Base-by-base conservation (phyloP, 1,139 yeast genomes). In the Nakaseomyces delphensis region DNA sequence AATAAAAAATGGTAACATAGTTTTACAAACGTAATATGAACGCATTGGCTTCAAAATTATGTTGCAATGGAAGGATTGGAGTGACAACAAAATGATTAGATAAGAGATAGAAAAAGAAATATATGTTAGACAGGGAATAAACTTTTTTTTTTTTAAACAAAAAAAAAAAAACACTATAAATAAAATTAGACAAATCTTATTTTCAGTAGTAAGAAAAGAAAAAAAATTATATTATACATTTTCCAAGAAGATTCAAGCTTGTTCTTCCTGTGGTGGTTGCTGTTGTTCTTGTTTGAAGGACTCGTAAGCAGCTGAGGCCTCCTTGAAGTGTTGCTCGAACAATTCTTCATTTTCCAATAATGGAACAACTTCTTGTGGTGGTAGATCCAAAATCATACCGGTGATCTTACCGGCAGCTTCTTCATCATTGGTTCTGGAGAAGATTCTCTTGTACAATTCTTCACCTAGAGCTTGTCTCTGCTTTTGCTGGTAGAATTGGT, bases 401-500 rank as follows among this genome's bases (percentile, higher is more conserved):
- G 99, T 91, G 66, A 91, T 87, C 76, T 89, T 91, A 71, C 96
- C 96, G 56, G 97, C 96, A 64, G 95, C 89, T 69, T 86, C 96
- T 50, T 85, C 85, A 64, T 85, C 95, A 67, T 83, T 81, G 64
- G 94, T 94, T 63, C 91, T 84, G 57, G 89, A 79, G 55, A 83
- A 81, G 63, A 93, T 83, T 79, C 82, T 86, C 65, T 95, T 93
- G 77, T 89, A 93, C 65, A 93, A 77, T 66, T 87, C 95, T 76
- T 91, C 97, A 69, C 99, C 98, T 66, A 93, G 77, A 65, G 87
- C 77, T 75, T 89, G 96, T 70, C 87, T 91, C 66, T 85, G 96
- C 51, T 60, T 60, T 62, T 79, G 77, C 64, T 54, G 84, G 76
- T 61, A 80, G 69, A 56, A 76, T 67, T 58, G 80, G 79, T 57